Base-by-base conservation (phyloP, 805 yeast species). In the Pichia scutulata region DNA sequence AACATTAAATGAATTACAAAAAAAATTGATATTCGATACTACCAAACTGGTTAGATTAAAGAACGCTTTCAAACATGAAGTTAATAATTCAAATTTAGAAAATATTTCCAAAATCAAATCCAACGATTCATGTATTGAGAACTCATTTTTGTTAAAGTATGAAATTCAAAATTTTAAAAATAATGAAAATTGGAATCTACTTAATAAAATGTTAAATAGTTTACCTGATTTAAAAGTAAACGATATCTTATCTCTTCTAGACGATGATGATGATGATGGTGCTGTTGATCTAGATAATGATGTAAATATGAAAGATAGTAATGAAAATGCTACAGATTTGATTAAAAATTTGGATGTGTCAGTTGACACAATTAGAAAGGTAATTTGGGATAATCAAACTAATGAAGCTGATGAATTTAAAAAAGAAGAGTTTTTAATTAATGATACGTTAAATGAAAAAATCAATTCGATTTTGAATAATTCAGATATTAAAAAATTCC, bases 401-500 rank as follows among this genome's bases (percentile, higher is more conserved):
- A 23, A 28, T 3, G 30, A 43, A 26, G 12, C 16, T 7, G 40
- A 39, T 16, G 45, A 33, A 37, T n/a, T 55, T 52, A 25, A 53
- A 52, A 45, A 44, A 45, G 47, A 43, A 36, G 36, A 55, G 46
- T 46, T 51, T 52, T 12, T 25, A 30, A 49, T 60, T 3, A 51
- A 52, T 18, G 58, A 57, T 19, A 44, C 51, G 2, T 52, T 57
- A 9, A 64, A 57, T n/a, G 40, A 39, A 9, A 46, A 54, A 18
- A 56, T 65, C 25, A 52, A 57, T 33, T 28, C 47, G 7, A 47
- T 60, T 2, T 30, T 64, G 22, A 52, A 55, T 39, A 53, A 57
- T 30, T 61, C 59, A 10, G 60, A 62, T 43, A 40, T 56, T 5
- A 50, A 53, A n/a, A 62, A 62, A 47, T 67, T 66, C 50, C 56